Conservation (phyloP, 2,329 filamentous ascomycete species). For the Gliomastix tumulicola region DNA sequence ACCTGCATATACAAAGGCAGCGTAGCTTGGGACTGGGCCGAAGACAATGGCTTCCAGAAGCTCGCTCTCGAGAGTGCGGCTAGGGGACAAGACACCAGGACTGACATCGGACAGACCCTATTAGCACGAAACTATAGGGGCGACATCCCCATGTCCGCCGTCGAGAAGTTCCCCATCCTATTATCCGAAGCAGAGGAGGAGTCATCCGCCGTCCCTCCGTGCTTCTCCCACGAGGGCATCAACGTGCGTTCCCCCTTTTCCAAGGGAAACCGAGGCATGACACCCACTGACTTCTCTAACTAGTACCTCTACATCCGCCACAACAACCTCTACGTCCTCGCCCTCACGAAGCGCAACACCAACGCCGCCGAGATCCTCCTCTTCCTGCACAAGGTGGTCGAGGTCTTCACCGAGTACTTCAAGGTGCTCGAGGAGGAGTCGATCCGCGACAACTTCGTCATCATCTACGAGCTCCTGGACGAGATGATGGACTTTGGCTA, state of each 20-base stretch:
- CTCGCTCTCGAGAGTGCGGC: too few species aligned
- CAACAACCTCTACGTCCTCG: constrained; percentile 97
- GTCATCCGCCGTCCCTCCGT: constrained; percentile 92
- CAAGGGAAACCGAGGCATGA: too few species aligned
- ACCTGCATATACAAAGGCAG: background rate
- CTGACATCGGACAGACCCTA: constrained; percentile 88
- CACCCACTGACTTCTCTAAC: constrained; percentile 6
- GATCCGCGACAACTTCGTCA: constrained; percentile 97
- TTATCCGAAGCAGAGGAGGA: constrained; percentile 99
- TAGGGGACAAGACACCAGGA: too few species aligned
- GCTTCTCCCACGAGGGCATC: constrained; percentile 97
- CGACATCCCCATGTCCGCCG: constrained; percentile 97
- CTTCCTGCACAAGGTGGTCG: constrained; percentile 96
- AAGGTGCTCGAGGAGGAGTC: constrained; percentile 98
- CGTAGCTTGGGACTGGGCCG: too few species aligned
- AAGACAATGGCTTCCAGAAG: too few species aligned
- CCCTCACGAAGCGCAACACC: constrained; percentile 95
- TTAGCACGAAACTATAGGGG: constrained; percentile 97
- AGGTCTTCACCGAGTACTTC: constrained; percentile 99
- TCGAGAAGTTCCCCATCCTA: constrained; percentile 94
- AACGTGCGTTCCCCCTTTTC: constrained; percentile 55
- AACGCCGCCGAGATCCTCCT: constrained; percentile 98
- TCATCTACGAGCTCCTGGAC: constrained; percentile 97
- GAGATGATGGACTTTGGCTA: constrained; percentile 99
- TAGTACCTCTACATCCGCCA: constrained; percentile 98